phyloP scores from a whole-genome alignment of 495 filamentous ascomycete species.

The Tuber aestivum region DNA sequence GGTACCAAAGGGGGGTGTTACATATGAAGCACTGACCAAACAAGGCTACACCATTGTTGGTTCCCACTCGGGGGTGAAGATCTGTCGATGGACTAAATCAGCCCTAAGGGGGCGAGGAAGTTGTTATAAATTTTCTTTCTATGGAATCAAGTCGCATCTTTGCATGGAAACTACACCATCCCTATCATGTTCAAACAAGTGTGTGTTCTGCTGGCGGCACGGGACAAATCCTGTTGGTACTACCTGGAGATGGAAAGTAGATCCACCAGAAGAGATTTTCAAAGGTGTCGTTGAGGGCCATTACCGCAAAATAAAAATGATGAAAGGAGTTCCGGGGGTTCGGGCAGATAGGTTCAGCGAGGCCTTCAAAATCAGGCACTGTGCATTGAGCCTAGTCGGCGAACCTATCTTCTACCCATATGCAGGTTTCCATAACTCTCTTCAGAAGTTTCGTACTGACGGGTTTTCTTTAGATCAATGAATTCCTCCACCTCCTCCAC shows the following conservation, averaged over 20 bases:
- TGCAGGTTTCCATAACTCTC: constrained; percentile 1
- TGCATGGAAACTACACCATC: constrained; percentile 98
- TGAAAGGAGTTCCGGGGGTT: constrained; percentile 87
- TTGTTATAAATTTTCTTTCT: constrained; percentile 96
- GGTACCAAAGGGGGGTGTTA: constrained; percentile 85
- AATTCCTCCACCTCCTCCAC: constrained; percentile 75
- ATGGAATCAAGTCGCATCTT: constrained; percentile 88
- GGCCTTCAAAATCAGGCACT: constrained; percentile 88
- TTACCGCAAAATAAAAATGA: constrained; percentile 95
- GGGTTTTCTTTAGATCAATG: constrained; percentile 63
- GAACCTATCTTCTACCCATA: constrained; percentile 95
- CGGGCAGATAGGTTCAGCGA: constrained; percentile 85
- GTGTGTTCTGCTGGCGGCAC: constrained; percentile 97
- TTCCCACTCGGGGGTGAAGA: constrained; percentile 93
- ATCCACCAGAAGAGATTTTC: constrained; percentile 82
- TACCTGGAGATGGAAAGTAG: constrained; percentile 91
- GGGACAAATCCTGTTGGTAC: constrained; percentile 96
- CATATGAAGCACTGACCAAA: constrained; percentile 79
- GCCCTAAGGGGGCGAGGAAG: constrained; percentile 90
- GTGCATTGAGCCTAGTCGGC: constrained; percentile 81
- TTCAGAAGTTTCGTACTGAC: constrained; percentile 11
- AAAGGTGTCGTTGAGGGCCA: constrained; percentile 82
- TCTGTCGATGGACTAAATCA: constrained; percentile 97
- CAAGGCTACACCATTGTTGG: constrained; percentile 94
- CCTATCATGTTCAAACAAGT: constrained; percentile 94